Evolutionary conservation across 2,329 filamentous ascomycete genomes (phyloP), one percentile per base, ranked within the genome.

Genomic region (Coleophoma crateriformis): DNA sequence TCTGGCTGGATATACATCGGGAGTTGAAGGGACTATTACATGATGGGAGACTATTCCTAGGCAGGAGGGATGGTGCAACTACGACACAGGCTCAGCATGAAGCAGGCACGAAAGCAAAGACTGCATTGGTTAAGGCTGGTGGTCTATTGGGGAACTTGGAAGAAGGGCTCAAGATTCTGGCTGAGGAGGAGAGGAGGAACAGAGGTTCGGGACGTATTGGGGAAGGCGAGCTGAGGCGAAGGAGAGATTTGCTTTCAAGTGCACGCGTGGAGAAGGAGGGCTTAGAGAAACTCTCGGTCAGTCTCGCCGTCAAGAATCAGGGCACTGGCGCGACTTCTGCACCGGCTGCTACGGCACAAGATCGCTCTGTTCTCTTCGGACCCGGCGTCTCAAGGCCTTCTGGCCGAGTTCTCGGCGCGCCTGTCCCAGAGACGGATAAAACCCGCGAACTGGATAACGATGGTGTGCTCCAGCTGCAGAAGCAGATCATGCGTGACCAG

Each of bases 361-460:
- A 64, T 48, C 79, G 78, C 57, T 71, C 70, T 2, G 70, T 69
- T 0, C 67, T 84, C 33, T 66, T 83, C 50, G 71, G 71, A 42
- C 51, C 70, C 42, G 53, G 61, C 2, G 63, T 62, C 32, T 59
- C 63, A 22, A 64, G 58, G 62, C 65, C 48, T 51, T 70, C 77
- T 1, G 81, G 87, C 1, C 75, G 88, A 39, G 85, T 91, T 3
- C 72, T 92, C 0, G 88, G 88, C 1, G 85, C 78, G 1, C 86
- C 87, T 2, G 70, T 85, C 2, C 78, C 84, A 1, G 88, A 95
- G 68, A 91, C 87, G 14, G 84, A 88, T 50, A 79, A 81, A 54
- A 92, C 88, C 40, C 71, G 88, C 12, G 87, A 92, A 65, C 68
- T 89, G 48, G 88, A 90, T 62, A 94, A 94, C 58, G 67, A 76